A percentile compares a stretch with the other conserved stretches of the same genome.
Conservation (phyloP, 768 basidiomycete species). For the Russula sp. region DNA sequence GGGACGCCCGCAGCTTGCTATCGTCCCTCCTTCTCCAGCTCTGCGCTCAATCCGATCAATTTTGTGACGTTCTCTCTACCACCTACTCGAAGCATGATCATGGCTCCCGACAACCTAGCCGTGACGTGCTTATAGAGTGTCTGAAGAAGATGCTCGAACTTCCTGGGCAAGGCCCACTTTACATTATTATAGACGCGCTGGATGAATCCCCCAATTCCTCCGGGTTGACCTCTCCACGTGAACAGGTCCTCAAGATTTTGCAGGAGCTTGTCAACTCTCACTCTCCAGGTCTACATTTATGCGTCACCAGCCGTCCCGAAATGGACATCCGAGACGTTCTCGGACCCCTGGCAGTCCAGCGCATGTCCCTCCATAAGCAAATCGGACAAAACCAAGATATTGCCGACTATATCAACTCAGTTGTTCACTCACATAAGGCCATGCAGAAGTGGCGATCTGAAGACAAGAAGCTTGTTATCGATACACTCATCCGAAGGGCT, state of each 20-base stretch:
- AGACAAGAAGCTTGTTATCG: not conserved
- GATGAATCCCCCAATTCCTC: not conserved
- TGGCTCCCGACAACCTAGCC: no score
- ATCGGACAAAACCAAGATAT: not conserved
- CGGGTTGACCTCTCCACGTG: no score
- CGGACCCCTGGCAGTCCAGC: not conserved
- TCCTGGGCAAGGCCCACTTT: no score
- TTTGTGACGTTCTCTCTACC: no score
- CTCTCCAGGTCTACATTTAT: not conserved
- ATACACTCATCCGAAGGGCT: not conserved
- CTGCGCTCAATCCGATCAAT: no score
- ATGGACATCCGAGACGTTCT: not conserved
- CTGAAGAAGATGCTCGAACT: no score
- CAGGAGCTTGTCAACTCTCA: not conserved
- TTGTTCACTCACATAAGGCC: not conserved
- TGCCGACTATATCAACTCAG: not conserved
- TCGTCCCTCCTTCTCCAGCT: no score
- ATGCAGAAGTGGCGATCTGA: not conserved
- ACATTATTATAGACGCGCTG: not conserved
- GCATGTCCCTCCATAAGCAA: not conserved
- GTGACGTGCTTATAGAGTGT: no score
- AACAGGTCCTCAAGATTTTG: not conserved
- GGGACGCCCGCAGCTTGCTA: no score
- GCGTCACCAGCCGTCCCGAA: no score
- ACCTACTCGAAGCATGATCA: no score